Base-by-base conservation (phyloP, 768 basidiomycete species). In the Lactifluus piperatus region DNA sequence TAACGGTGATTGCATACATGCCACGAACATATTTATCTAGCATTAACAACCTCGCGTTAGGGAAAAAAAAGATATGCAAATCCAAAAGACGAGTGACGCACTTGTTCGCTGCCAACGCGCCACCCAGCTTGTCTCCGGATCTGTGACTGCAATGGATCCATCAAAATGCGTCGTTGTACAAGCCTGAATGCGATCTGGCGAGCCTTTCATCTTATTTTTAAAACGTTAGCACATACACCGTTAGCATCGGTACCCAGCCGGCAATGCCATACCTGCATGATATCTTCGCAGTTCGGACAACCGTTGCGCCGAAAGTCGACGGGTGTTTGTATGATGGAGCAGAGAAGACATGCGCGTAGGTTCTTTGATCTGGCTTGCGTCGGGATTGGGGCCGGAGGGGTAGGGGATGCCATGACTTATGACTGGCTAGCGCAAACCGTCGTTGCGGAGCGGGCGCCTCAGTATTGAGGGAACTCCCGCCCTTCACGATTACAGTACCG, bases 281-380 rank as follows among this genome's bases (percentile, higher is more conserved):
- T 78, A 69, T 95, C 91, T 66, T 98, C 95, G 69, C 97, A 99
- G 71, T 99, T 99, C 45, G 95, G 95, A 70, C 97, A 99, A 5
- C 97, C 97, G 22, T 77, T 74, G 66, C 81, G 84, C 44, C 86
- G 77, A 70, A 97, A 99, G 65, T 97, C 95, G 41, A 77, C 75
- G 0, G 91, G 83, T 0, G 84, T 77, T 67, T 92, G 92, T 20
- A 98, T 82, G 62, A 97, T 81, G 0, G 94, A 97, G 72, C 97
- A 99, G 41, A 97, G 79, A 1, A 97, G 79, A 69, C 95, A 99
- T 20, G 95, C 94, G 55, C 95, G 81, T 9, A 94, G 81, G 57
- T 83, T 79, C 68, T 85, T 89, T 58, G 84, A 83, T 65, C 79
- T 84, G 43, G 83, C 79, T 53, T 82, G 78, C 0, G 73, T 66